Conservation (phyloP, 2,329 filamentous ascomycete genomes). For the Colletotrichum sp. region DNA sequence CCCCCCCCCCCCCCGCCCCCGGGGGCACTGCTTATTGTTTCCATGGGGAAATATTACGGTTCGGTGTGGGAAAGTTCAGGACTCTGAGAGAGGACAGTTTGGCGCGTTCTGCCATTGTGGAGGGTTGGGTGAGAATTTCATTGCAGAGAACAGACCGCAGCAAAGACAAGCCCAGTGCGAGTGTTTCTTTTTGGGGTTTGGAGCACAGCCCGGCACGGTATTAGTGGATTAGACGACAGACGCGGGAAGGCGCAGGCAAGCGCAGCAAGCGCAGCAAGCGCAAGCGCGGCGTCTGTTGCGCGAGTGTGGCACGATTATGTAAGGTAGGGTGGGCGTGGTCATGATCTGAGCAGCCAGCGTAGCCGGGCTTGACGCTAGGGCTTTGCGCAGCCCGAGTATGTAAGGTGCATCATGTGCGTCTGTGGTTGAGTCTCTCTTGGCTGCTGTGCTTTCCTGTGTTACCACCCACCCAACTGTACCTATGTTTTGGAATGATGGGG, state of each 20-base stretch:
- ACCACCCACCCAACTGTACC: background rate
- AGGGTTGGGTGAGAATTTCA: background rate
- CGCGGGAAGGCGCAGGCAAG: constrained; percentile 4
- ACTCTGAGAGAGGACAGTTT: background rate
- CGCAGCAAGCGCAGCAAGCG: background rate
- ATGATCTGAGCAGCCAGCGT: background rate
- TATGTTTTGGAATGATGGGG: background rate
- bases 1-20: too few species aligned
- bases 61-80: background rate
- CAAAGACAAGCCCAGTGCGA: background rate
- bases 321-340: background rate
- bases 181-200: background rate
- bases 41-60: background rate
- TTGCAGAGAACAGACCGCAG: background rate
- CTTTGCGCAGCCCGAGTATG: background rate
- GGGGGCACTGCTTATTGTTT: background rate
- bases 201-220: background rate
- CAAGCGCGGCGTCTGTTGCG: background rate
- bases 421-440: background rate
- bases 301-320: background rate
- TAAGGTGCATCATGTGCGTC: background rate
- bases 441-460: background rate
- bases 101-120: background rate
- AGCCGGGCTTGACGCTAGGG: constrained; percentile 3
- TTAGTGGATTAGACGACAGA: background rate